phyloP scores from a whole-genome alignment of 257 asterid species.

The Catharanthus roseus region DNA sequence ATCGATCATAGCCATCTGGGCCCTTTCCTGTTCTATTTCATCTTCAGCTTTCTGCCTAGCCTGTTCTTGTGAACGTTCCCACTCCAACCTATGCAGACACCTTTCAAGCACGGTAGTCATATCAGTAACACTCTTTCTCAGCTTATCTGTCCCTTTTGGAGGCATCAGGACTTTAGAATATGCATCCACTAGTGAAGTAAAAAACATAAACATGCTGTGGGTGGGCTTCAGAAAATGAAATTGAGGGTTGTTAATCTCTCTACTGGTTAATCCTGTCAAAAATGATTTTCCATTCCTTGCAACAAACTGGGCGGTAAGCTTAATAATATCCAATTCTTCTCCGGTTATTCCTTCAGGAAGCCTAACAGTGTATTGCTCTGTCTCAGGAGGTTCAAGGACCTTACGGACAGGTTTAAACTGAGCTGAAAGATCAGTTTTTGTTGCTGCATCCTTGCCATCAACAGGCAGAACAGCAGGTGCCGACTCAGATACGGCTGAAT shows the following conservation, averaged over 20 bases:
- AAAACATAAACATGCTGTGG: conserved; percentile 94
- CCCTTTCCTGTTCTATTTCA: conserved; percentile 81
- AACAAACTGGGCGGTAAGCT: conserved; percentile 93
- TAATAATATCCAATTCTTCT: conserved; percentile 86
- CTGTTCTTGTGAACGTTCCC: conserved; percentile 95
- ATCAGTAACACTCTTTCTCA: conserved; percentile 61
- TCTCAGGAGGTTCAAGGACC: conserved; percentile 94
- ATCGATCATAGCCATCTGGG: conserved; percentile 92
- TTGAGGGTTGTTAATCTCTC: conserved; percentile 83
- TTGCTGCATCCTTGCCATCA: conserved; percentile 41
- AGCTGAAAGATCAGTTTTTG: conserved; percentile 68
- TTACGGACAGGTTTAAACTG: conserved; percentile 52
- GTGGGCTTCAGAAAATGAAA: conserved; percentile 89
- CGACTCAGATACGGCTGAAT: conserved; percentile 37
- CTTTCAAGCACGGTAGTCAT: conserved; percentile 87
- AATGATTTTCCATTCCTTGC: conserved; percentile 89
- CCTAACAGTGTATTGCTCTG: conserved; percentile 81
- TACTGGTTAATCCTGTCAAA: conserved; percentile 80
- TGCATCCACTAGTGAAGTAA: conserved; percentile 91
- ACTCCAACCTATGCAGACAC: conserved; percentile 80
- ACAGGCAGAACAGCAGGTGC: conserved; percentile 29
- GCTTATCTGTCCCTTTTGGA: conserved; percentile 72
- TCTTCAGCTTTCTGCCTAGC: conserved; percentile 95
- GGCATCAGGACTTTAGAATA: conserved; percentile 95
- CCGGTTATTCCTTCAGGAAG: conserved; percentile 95